phyloP scores from a whole-genome alignment of 2,329 filamentous ascomycete genomes.

The Hymenoscyphus albidus region DNA sequence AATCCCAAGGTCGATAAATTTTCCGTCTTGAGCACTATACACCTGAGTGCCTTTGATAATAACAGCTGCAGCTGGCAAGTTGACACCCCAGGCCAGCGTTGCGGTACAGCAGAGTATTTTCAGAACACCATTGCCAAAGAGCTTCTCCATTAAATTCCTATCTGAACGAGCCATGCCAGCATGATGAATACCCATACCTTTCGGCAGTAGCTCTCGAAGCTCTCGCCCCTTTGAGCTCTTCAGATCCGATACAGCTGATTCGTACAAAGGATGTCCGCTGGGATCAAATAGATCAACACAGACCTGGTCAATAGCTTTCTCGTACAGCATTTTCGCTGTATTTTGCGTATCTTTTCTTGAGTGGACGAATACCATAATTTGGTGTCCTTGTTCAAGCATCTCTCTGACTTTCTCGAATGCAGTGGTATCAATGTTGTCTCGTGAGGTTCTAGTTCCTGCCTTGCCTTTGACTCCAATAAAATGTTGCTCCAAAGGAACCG shows the following conservation, averaged over 20 bases:
- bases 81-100: constrained; percentile 97
- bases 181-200: constrained; percentile 93
- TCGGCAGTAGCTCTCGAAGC: constrained; percentile 80
- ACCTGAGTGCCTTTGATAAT: constrained; percentile 98
- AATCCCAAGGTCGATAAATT: constrained; percentile 94
- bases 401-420: constrained; percentile 92
- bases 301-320: constrained; percentile 79
- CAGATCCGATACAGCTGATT: constrained; percentile 76
- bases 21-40: constrained; percentile 93
- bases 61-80: constrained; percentile 92
- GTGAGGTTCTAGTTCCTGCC: constrained; percentile 71
- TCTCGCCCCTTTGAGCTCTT: constrained; percentile 82
- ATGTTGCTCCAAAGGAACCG: constrained; percentile 93
- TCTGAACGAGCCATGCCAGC: constrained; percentile 95
- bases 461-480: constrained; percentile 97
- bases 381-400: constrained; percentile 88
- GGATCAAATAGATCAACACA: constrained; percentile 83
- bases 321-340: constrained; percentile 78
- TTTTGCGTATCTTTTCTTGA: constrained; percentile 90
- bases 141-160: constrained; percentile 88
- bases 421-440: constrained; percentile 82
- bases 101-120: constrained; percentile 98
- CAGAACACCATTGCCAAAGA: constrained; percentile 88
- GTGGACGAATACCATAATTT: constrained; percentile 99
- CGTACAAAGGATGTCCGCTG: constrained; percentile 71